Conservation (phyloP, 805 yeast species). For the Kodamaea neixiangensis region DNA sequence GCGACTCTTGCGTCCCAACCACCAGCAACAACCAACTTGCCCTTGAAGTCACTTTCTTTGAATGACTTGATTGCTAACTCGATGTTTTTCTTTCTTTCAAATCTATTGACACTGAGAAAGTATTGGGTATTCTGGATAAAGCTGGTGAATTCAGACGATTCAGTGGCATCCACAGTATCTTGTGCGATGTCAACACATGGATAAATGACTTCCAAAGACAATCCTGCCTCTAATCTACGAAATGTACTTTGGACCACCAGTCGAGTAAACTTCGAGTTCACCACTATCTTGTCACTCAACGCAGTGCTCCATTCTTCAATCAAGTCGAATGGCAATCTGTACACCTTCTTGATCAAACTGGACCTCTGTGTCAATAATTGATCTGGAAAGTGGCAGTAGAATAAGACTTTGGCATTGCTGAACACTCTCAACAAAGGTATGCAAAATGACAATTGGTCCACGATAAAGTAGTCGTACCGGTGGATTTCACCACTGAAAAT, state of each 20-base stretch:
- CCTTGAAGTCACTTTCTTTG: constrained; percentile 43
- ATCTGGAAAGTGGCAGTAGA: constrained; percentile 97
- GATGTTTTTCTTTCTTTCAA: constrained; percentile 83
- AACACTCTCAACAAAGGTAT: constrained; percentile 65
- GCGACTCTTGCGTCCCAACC: constrained; percentile 79
- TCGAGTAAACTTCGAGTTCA: constrained; percentile 84
- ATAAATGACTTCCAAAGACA: constrained; percentile 48
- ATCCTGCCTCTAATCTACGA: constrained; percentile 45
- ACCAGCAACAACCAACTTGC: constrained; percentile 72
- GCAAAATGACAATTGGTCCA: constrained; percentile 87
- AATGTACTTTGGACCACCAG: constrained; percentile 69
- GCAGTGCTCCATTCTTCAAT: constrained; percentile 81
- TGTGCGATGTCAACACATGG: constrained; percentile 70
- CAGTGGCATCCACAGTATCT: constrained; percentile 19
- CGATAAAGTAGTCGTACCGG: constrained; percentile 68
- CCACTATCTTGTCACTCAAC: constrained; percentile 76
- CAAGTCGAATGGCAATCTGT: constrained; percentile 81
- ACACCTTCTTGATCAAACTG: constrained; percentile 56
- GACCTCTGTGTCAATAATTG: constrained; percentile 66
- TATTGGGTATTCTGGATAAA: constrained; percentile 41
- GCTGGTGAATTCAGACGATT: constrained; percentile 32
- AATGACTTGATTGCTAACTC: constrained; percentile 75
- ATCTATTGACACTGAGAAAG: constrained; percentile 82
- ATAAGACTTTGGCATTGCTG: constrained; percentile 51
- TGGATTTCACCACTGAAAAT: constrained; percentile 50